phyloP scores from a whole-genome alignment of 1,284 basidiomycete species.

The Ceratorhiza oryzae-sativae region DNA sequence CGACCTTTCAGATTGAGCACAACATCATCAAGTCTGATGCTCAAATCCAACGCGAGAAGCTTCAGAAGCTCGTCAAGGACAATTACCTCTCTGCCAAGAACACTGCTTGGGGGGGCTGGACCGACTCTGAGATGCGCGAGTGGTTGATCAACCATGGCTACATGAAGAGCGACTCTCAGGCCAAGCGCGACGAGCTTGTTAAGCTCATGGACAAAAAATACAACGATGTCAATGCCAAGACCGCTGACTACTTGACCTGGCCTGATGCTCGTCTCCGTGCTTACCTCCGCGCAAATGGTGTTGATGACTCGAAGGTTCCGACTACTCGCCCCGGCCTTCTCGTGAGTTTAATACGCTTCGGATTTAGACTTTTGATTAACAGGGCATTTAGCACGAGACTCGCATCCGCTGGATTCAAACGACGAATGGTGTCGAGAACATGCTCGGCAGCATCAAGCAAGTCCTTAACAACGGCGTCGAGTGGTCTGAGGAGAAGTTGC shows the following conservation, averaged over 20 bases:
- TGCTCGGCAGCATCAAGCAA: slow-evolving; percentile 66
- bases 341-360: slow-evolving; percentile 58
- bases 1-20: slow-evolving; percentile 58
- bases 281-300: slow-evolving; percentile 75
- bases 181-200: slow-evolving; percentile 75
- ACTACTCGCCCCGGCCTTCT: slow-evolving; percentile 72
- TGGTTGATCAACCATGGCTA: slow-evolving; percentile 83
- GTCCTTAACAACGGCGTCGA: slow-evolving; percentile 68
- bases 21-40: slow-evolving; percentile 74
- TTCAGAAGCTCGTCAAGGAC: slow-evolving; percentile 72
- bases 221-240: slow-evolving; percentile 53
- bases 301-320: slow-evolving; percentile 71
- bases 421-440: slow-evolving; percentile 61
- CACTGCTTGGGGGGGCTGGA: slow-evolving; percentile 76
- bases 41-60: slow-evolving; percentile 74
- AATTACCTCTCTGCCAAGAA: slow-evolving; percentile 77
- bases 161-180: slow-evolving; percentile 69
- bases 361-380: background rate
- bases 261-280: slow-evolving; percentile 87
- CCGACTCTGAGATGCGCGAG: slow-evolving; percentile 74
- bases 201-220: slow-evolving; percentile 71
- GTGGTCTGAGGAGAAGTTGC: slow-evolving; percentile 71
- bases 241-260: slow-evolving; percentile 80
- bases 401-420: slow-evolving; percentile 79
- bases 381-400: slow-evolving; percentile 59